Base-by-base conservation (phyloP, 148 eudicot genomes). In the Fagopyrum tataricum region DNA sequence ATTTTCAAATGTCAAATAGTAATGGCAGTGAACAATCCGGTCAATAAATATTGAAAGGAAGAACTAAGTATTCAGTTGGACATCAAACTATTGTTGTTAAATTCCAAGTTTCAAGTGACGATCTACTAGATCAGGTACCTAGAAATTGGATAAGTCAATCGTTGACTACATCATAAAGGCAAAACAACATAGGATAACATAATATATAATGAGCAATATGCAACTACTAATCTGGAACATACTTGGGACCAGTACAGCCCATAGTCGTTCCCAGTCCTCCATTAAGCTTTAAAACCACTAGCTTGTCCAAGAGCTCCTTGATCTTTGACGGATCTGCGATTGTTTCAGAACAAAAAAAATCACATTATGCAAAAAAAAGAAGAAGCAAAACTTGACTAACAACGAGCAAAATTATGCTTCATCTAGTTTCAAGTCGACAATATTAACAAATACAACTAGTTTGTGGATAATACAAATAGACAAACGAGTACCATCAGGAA, bases 161-260 rank as follows among this genome's bases (percentile, higher is more conserved):
- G 1, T 31, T 31, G 37, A 31, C 37, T 31, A 64, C 12, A 14
- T 37, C 20, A 64, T 37, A 37, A 64, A 61, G 24, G 41, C 5
- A 53, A 94, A 81, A 26, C 83, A 82, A 83, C 87, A 51, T 31
- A 86, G 83, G 67, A 80, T 78, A 1, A 77, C 92, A 67, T 81
- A 74, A 84, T 89, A 95, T 94, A 82, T 12, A 42, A 40, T 61
- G 14, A 61, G 13, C 72, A 13, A 68, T 11, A 24, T 41, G 23
- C 26, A 68, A 44, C 6, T 20, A 68, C 2, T 26, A 15, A 67
- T 24, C 21, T 70, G 48, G 46, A 24, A 73, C 97, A 69, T 90
- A 95, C 99, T 95, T 95, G 37, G 99, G 99, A 71, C 99, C 99
- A 79, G 97, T 95, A 67, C 99, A 95, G 12, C 99, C 99, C 99